phyloP scores from a whole-genome alignment of 1,284 basidiomycete species.

The Ganoderma sinense region DNA sequence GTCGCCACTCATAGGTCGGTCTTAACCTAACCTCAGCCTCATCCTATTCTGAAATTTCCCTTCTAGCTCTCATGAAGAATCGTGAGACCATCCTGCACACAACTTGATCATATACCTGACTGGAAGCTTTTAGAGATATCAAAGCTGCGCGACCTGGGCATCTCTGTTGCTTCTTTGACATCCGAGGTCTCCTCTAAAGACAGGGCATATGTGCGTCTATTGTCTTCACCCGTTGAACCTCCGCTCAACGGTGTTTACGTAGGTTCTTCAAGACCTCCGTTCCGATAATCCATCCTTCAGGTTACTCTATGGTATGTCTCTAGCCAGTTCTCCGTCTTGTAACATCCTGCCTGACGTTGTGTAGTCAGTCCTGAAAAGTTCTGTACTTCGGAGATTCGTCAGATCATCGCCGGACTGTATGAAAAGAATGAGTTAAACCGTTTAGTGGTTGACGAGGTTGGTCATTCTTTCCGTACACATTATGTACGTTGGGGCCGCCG shows the following conservation, averaged over 20 bases:
- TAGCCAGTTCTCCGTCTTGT: not conserved
- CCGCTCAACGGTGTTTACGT: constrained; percentile 3
- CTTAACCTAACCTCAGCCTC: constrained; percentile 1
- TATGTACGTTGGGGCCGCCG: not conserved
- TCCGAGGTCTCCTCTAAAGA: constrained; percentile 65
- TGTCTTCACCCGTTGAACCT: not conserved
- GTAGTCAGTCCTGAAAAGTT: constrained; percentile 81
- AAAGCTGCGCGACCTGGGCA: constrained; percentile 59
- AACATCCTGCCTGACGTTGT: not conserved
- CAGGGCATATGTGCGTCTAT: constrained; percentile 50
- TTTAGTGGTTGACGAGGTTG: constrained; percentile 83
- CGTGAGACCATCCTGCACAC: constrained; percentile 51
- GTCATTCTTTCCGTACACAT: not conserved
- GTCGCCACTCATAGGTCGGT: constrained; percentile 78
- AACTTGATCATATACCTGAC: not conserved
- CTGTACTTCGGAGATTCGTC: constrained; percentile 59
- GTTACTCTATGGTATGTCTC: constrained; percentile 73
- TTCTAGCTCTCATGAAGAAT: constrained; percentile 84
- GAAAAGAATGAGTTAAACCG: constrained; percentile 66
- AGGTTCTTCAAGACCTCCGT: constrained; percentile 72
- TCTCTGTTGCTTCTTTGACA: constrained; percentile 70
- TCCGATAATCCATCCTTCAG: constrained; percentile 68
- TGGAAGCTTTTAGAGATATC: constrained; percentile 65
- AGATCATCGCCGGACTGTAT: constrained; percentile 59
- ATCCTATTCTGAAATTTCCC: not conserved